Evolutionary conservation across 164 flowering plant genomes (phyloP).

Genomic region (Macadamia integrifolia): DNA sequence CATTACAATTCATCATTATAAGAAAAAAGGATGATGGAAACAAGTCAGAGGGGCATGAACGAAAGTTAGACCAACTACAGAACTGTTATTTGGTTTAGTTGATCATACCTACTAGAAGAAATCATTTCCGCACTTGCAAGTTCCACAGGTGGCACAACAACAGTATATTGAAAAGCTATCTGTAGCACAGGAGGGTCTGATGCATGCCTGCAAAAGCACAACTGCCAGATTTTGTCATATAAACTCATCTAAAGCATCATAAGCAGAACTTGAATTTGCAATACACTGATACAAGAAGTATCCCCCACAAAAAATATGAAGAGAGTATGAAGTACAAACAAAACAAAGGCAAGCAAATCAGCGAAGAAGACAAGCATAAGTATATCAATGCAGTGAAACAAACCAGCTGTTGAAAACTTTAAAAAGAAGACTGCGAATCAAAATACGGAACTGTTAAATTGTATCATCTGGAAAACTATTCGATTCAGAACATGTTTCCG

Average conservation of each 20-base stretch:
- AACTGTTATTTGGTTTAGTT: background rate
- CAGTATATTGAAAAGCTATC: slow-evolving; percentile 88
- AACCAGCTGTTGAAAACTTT: no score
- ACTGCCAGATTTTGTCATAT: background rate
- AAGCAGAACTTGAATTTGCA: background rate
- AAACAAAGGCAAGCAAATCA: no score
- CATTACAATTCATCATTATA: no score
- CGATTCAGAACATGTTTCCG: no score
- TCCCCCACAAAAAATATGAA: background rate
- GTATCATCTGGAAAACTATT: no score
- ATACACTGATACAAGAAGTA: background rate
- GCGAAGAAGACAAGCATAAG: no score
- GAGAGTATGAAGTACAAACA: background rate
- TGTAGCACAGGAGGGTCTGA: slow-evolving; percentile 78
- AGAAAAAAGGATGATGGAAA: background rate
- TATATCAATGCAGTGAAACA: no score
- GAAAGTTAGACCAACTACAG: background rate
- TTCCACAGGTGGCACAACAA: slow-evolving; percentile 78
- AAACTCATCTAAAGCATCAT: background rate
- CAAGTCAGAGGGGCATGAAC: background rate
- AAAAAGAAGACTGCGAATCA: no score
- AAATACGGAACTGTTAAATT: no score
- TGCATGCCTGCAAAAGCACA: slow-evolving; percentile 47
- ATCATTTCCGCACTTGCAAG: slow-evolving; percentile 34
- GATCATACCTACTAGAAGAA: slow-evolving; percentile 60